phyloP scores from a whole-genome alignment of 805 yeast species.

The Deakozyma indianensis region DNA sequence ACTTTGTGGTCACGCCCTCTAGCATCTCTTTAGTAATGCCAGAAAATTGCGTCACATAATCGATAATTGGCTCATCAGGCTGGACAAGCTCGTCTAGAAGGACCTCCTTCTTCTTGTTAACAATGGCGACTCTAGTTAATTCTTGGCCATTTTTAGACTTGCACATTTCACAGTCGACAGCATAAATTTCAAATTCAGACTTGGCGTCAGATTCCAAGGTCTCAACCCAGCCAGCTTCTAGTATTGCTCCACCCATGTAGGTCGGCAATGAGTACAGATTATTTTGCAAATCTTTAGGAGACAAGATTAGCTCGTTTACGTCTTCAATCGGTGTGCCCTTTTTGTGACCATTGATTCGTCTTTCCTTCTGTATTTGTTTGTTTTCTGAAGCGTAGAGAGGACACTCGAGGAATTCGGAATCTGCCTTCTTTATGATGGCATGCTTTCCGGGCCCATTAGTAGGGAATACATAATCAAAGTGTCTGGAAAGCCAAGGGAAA shows the following conservation, averaged over 20 bases:
- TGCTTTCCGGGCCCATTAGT: not conserved
- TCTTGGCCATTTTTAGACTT: constrained; percentile 36
- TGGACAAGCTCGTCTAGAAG: constrained; percentile 63
- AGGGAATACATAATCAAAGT: not conserved
- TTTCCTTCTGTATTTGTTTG: not conserved
- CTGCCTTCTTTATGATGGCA: not conserved
- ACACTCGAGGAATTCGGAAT: not conserved
- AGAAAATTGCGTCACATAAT: constrained; percentile 71
- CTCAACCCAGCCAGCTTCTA: not conserved
- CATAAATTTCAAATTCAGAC: constrained; percentile 33
- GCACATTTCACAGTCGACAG: constrained; percentile 94
- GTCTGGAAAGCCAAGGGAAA: not conserved
- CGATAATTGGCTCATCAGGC: constrained; percentile 60
- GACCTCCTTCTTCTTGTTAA: constrained; percentile 42
- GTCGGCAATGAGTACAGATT: not conserved
- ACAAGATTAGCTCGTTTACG: not conserved
- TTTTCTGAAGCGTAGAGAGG: not conserved
- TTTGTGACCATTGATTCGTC: not conserved
- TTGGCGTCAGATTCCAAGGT: not conserved
- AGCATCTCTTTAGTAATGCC: constrained; percentile 73
- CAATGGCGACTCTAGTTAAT: constrained; percentile 62
- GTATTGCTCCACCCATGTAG: not conserved
- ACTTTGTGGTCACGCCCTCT: constrained; percentile 43
- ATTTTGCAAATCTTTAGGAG: not conserved
- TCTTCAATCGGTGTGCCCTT: not conserved